phyloP scores from a whole-genome alignment of 306 rosid genomes.

The Ziziphus jujuba region DNA sequence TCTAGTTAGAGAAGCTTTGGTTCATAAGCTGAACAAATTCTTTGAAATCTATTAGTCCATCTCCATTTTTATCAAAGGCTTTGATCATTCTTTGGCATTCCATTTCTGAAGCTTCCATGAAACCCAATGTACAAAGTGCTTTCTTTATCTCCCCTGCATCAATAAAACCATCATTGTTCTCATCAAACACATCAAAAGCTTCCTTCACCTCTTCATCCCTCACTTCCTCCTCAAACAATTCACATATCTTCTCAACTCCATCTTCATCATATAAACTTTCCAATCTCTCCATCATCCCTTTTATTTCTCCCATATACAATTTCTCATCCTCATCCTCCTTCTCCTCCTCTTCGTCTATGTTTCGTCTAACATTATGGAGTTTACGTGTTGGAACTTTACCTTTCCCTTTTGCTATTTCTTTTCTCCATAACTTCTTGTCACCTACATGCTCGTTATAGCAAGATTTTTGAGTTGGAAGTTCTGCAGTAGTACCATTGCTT shows the following conservation, averaged over 20 bases:
- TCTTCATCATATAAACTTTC: too few species aligned
- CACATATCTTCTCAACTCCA: too few species aligned
- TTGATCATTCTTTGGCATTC: conserved; percentile 47
- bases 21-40: conserved; percentile 45
- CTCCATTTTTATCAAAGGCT: conserved; percentile 40
- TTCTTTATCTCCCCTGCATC: conserved; percentile 46
- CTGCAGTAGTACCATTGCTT: too few species aligned
- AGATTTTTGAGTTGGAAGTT: not conserved
- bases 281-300: conserved; percentile 26
- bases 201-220: conserved; percentile 44
- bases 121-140: conserved; percentile 35
- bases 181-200: conserved; percentile 50
- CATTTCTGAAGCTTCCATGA: conserved; percentile 26
- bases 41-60: conserved; percentile 44
- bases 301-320: conserved; percentile 27
- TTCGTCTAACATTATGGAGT: not conserved
- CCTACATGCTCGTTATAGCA: too few species aligned
- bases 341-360: not conserved
- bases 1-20: conserved; percentile 25
- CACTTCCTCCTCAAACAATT: conserved; percentile 41
- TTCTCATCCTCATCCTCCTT: too few species aligned
- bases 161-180: conserved; percentile 52
- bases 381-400: not conserved
- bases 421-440: not conserved
- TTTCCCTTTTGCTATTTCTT: not conserved